Evolutionary conservation across 2,329 filamentous ascomycete species (phyloP), one percentile per base, ranked within the genome.

Genomic region (Canariomyces notabilis): DNA sequence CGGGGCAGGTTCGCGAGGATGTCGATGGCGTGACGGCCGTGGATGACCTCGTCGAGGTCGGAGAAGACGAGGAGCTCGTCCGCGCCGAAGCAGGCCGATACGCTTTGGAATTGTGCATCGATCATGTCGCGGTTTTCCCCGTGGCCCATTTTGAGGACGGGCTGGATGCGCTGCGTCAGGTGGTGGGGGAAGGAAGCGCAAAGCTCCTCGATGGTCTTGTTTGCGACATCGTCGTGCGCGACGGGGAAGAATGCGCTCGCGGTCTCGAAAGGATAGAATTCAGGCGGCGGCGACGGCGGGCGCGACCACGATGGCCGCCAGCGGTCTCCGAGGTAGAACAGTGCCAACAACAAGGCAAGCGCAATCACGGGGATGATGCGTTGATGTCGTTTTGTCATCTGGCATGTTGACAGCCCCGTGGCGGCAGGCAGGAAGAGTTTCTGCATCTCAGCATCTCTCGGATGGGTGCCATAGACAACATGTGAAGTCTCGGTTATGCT

Each of bases 61-160:
- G 75, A 77, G 55, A 75, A 72, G 53, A 79, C 63, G 40, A 76
- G 64, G 14, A 76, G 59, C 50, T 64, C 59, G 6, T 50, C 52
- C 20, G 77, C 72, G 59, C 71, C 3, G 37, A 57, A 57, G 42
- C 54, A 79, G 16, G 73, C 72, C 37, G 76, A 77, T 26, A 75
- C 71, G 52, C 71, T 77, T 34, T 68, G 60, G 37, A 80, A 62
- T 43, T 78, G 75, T 3, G 73, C 68, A 21, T 70, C 63, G 18
- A 68, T 53, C 42, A 67, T 67, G 34, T 68, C 62, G 6, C 61
- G 56, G 26, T 57, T 45, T 42, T 76, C 73, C 46, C 66, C 68
- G 43, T 70, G 67, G 39, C 74, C 72, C 37, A 71, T 73, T 57
- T 75, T 76, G 35, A 78, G 59, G 4, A 75, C 67, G 2, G 59